A percentile compares a stretch with the other conserved stretches of the same genome.
Evolutionary conservation across 2,329 filamentous ascomycete species (phyloP).

Genomic region (Diaporthe humulicola): DNA sequence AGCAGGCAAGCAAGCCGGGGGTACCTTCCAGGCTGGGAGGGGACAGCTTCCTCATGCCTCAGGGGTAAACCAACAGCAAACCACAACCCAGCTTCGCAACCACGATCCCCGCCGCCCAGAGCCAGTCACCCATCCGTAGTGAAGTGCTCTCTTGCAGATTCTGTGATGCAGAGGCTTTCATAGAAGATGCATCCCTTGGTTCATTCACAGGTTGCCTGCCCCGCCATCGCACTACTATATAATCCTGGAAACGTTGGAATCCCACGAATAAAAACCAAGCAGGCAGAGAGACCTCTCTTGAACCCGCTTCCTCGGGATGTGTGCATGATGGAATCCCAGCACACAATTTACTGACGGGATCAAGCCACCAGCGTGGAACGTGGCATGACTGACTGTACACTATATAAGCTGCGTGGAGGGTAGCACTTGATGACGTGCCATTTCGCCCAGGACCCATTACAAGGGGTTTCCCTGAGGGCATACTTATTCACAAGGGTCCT

Average conservation of each 20-base stretch:
- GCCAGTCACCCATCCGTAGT: background rate
- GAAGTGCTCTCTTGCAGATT: too few relatives aligned
- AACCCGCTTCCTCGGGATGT: background rate
- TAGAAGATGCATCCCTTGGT: background rate
- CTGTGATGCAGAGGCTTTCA: background rate
- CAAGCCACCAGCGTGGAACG: slow-evolving; percentile 16
- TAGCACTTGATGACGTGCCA: slow-evolving; percentile 26
- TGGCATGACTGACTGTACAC: slow-evolving; percentile 26
- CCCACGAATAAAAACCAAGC: too few relatives aligned
- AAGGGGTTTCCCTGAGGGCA: slow-evolving; percentile 10
- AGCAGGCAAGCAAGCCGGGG: background rate
- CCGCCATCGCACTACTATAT: background rate
- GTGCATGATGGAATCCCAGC: background rate
- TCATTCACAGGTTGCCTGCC: background rate
- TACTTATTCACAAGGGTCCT: background rate
- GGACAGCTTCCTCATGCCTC: slow-evolving; percentile 23
- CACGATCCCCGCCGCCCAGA: slow-evolving; percentile 42
- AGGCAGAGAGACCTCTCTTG: background rate
- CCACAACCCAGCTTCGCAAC: background rate
- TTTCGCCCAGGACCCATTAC: slow-evolving; percentile 11
- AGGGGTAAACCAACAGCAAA: slow-evolving; percentile 12
- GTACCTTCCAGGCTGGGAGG: background rate
- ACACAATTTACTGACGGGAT: background rate
- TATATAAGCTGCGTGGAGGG: slow-evolving; percentile 15
- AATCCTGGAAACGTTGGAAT: background rate